These are phyloP conservation scores for Platanthera guangdongensis DNA, from an alignment of 106 monocot species.

Conservation along the genomic window DNA sequence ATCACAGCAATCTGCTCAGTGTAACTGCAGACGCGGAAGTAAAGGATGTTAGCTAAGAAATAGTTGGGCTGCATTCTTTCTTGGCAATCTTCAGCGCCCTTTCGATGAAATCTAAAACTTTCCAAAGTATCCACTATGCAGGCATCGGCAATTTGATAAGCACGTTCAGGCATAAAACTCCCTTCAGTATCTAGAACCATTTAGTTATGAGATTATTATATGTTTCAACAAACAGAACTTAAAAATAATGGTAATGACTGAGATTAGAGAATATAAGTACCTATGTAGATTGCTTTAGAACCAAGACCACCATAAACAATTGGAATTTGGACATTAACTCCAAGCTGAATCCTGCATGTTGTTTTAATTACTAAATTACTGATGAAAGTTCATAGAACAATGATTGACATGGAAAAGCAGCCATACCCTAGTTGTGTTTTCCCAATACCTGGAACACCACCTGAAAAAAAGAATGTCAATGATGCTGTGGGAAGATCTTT, in stretches of 20 bases:
- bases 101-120: slow-evolving; percentile 25
- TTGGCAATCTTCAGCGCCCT: slow-evolving; percentile 17
- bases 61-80: slow-evolving; percentile 41
- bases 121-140: slow-evolving; percentile 50
- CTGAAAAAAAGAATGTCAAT: slow-evolving; percentile 38
- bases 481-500: neutral
- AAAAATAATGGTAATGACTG: neutral
- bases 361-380: slow-evolving; percentile 6
- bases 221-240: neutral
- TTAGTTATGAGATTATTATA: slow-evolving; percentile 7
- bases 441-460: slow-evolving; percentile 97
- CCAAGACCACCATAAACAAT: slow-evolving; percentile 67
- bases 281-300: slow-evolving; percentile 93
- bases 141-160: slow-evolving; percentile 88
- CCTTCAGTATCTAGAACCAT: slow-evolving; percentile 84
- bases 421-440: slow-evolving; percentile 97
- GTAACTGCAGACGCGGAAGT: slow-evolving; percentile 94
- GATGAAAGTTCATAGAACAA: slow-evolving; percentile 4
- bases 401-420: slow-evolving; percentile 4
- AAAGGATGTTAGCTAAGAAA: slow-evolving; percentile 80
- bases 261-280: slow-evolving; percentile 21
- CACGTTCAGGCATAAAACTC: slow-evolving; percentile 98
- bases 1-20: slow-evolving; percentile 93
- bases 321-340: slow-evolving; percentile 92
- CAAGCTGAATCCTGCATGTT: slow-evolving; percentile 83